Conservation (phyloP, 1,139 yeast genomes). For the Sugiyamaella paludigena region DNA sequence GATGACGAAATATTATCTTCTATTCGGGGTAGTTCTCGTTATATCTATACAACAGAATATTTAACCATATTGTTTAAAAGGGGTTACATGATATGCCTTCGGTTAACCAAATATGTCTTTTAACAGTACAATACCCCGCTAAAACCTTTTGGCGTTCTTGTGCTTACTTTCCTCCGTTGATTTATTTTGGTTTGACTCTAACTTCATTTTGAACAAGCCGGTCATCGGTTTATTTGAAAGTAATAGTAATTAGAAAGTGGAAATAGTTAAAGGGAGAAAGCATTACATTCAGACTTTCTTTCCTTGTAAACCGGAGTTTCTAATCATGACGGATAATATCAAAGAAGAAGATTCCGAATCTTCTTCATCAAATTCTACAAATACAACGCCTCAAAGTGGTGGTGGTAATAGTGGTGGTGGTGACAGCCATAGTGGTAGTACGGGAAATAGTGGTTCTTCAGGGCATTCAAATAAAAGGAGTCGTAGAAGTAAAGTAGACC, state of each 20-base stretch:
- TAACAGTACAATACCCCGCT: not conserved
- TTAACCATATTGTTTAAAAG: too few relatives aligned
- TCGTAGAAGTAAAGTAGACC: slow-evolving; percentile 34
- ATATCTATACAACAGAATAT: too few relatives aligned
- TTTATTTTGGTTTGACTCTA: not conserved
- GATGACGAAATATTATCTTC: too few relatives aligned
- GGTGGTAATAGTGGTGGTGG: too few relatives aligned
- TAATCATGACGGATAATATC: slow-evolving; percentile 4
- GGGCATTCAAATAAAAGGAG: not conserved
- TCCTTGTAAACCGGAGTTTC: too few relatives aligned
- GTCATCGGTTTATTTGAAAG: not conserved
- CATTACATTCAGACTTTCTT: too few relatives aligned
- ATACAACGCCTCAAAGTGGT: not conserved
- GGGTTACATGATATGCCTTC: too few relatives aligned
- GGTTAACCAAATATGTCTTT: too few relatives aligned
- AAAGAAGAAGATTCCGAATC: not conserved
- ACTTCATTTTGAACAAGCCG: not conserved
- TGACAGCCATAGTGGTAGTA: too few relatives aligned
- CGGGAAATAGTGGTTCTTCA: not conserved
- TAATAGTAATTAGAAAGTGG: not conserved
- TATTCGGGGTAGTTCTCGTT: too few relatives aligned
- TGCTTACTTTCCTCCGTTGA: not conserved
- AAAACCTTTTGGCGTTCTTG: not conserved
- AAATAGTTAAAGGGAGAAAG: too few relatives aligned
- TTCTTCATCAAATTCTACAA: not conserved